Evolutionary conservation across 2,329 filamentous ascomycete species (phyloP), one percentile per base, ranked within the genome.

Genomic region (Stachybotrys elegans): DNA sequence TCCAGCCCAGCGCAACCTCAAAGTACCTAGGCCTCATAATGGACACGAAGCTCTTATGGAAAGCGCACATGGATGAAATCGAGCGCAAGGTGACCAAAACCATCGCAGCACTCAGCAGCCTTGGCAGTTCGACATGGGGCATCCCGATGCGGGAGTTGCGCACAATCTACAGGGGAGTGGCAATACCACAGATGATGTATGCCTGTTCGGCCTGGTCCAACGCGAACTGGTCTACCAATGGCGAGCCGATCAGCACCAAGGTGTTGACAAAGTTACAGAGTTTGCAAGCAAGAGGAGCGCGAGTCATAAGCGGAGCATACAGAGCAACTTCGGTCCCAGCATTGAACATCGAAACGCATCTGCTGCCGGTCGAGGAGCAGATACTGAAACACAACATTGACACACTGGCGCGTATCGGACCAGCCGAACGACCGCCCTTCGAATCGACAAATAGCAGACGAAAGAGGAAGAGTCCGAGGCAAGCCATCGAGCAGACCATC

Each of bases 271-370:
- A 39, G 29, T 29, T 40, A 17, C 19, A 44, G 29, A 25, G 19
- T 45, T 32, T 45, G 31, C 22, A 45, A 23, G 37, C 38, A 31
- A 12, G 29, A 25, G 31, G 25, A 35, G 43, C 43, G 20, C 29
- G 22, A 25, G 43, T 20, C 11, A 45, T 45, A 14, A 35, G 20
- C 32, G 13, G 43, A n/a, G 43, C 38, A n/a, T 45, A 22, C 14
- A 42, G 32, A 31, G 39, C 38, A 14, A 45, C 31, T 7, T 42
- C 29, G 22, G 38, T 34, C 31, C 29, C 37, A 22, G 43, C 43
- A 29, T 20, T 41, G 20, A 22, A 41, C 19, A 40, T 40, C 25
- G 27, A 29, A 41, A 44, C 16, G 22, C 38, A 45, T 31, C 38
- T 45, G 16, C 38, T 45, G 16, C 38, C 38, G 9, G 22, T 45